Evolutionary conservation across 176 grass and related monocot genomes (phyloP).

Genomic region (Zea luxurians): DNA sequence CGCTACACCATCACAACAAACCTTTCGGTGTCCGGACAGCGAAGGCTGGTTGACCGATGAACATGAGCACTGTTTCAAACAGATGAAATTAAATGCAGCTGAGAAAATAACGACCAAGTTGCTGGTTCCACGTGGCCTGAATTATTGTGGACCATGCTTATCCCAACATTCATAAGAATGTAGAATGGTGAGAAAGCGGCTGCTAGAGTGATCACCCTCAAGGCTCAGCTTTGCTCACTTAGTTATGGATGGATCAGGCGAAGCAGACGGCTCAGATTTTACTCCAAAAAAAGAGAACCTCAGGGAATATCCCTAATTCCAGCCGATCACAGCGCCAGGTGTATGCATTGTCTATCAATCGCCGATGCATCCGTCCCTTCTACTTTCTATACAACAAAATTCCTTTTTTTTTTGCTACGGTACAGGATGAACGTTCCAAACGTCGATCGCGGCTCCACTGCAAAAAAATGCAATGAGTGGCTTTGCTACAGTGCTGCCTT

Average conservation of each 20-base stretch:
- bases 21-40: neutral
- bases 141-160: conserved; percentile 27
- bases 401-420: conserved; percentile 11
- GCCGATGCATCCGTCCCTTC: neutral
- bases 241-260: neutral
- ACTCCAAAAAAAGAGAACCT: neutral
- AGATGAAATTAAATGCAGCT: conserved; percentile 12
- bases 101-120: neutral
- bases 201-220: neutral
- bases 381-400: conserved; percentile 51
- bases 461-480: conserved; percentile 3
- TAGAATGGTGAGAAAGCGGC: neutral
- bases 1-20: neutral
- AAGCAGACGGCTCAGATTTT: neutral
- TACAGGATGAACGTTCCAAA: conserved; percentile 13
- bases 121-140: conserved; percentile 4
- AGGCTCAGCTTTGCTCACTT: neutral
- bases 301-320: neutral
- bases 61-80: neutral
- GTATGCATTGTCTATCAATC: neutral
- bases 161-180: neutral
- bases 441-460: neutral
- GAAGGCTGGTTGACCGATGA: neutral
- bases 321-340: neutral
- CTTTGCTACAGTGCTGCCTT: conserved; percentile 11